These are phyloP conservation scores for Tilletia caries DNA, from an alignment of 1,284 basidiomycete genomes.

Conservation along the genomic window DNA sequence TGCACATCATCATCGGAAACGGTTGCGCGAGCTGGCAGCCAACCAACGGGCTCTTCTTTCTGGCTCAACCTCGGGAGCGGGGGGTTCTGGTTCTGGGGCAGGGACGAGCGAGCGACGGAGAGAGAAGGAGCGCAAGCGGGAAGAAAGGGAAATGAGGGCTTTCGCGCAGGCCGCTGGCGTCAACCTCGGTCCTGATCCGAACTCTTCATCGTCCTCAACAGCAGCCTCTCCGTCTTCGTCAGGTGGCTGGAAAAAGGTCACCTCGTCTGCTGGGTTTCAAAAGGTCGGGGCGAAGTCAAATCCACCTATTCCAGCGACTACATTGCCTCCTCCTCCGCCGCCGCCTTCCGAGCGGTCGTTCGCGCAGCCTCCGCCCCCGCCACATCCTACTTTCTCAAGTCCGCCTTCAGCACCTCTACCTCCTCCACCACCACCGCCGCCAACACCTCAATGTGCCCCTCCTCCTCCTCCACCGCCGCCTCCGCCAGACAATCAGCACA, in stretches of 20 bases:
- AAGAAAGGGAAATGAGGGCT: slow-evolving; percentile 7
- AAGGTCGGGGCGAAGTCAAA: not conserved
- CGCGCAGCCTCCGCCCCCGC: too few relatives aligned
- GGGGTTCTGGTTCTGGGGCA: not conserved
- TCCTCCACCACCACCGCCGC: not conserved
- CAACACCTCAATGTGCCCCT: not conserved
- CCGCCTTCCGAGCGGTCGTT: not conserved
- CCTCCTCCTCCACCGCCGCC: too few relatives aligned
- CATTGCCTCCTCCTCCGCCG: not conserved
- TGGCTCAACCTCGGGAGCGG: not conserved
- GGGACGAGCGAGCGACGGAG: not conserved
- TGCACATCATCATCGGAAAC: slow-evolving; percentile 11
- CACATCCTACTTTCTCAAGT: too few relatives aligned
- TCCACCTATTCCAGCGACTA: too few relatives aligned
- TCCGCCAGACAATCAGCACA: too few relatives aligned
- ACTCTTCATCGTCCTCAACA: not conserved
- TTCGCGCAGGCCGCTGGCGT: not conserved
- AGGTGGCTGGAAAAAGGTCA: not conserved
- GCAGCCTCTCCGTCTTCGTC: not conserved
- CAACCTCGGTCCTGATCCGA: not conserved
- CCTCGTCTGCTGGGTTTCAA: not conserved
- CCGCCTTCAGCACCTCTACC: not conserved
- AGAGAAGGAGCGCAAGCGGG: slow-evolving; percentile 10
- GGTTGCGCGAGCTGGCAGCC: not conserved
- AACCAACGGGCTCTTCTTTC: not conserved